A percentile compares a stretch with the other conserved stretches of the same genome.
These are phyloP conservation scores for Excoecaria agallocha DNA, from an alignment of 345 rosid species.

Conservation along the genomic window DNA sequence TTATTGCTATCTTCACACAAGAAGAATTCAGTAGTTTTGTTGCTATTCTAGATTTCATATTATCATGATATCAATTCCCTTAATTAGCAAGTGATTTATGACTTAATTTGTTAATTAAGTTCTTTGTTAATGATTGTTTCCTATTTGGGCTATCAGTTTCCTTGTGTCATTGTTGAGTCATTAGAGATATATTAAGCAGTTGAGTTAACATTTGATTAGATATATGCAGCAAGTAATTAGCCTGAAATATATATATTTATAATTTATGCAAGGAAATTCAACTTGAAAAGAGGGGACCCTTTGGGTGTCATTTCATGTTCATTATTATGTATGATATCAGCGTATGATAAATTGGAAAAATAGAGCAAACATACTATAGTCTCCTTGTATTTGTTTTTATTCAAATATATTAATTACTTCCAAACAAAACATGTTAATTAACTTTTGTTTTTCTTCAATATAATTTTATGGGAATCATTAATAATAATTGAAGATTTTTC, in stretches of 20 bases:
- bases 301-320: not conserved
- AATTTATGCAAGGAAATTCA: not conserved
- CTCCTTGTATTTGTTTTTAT: not conserved
- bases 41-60: no score
- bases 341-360: not conserved
- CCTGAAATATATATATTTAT: not conserved
- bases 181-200: not conserved
- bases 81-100: not conserved
- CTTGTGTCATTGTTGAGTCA: not conserved
- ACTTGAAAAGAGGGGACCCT: not conserved
- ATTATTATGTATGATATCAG: not conserved
- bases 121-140: not conserved
- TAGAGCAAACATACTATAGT: not conserved
- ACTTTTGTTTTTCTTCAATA: not conserved
- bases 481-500: slow-evolving; percentile 3
- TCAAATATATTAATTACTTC: not conserved
- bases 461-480: not conserved
- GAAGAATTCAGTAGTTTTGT: no score
- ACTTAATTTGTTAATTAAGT: not conserved
- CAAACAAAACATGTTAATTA: not conserved
- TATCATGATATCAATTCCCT: no score
- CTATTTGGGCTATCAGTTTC: not conserved
- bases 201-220: not conserved
- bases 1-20: not conserved
- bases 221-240: not conserved